Evolutionary conservation across 352 stramenopile species (phyloP).

Genomic region (Pythium volutum): DNA sequence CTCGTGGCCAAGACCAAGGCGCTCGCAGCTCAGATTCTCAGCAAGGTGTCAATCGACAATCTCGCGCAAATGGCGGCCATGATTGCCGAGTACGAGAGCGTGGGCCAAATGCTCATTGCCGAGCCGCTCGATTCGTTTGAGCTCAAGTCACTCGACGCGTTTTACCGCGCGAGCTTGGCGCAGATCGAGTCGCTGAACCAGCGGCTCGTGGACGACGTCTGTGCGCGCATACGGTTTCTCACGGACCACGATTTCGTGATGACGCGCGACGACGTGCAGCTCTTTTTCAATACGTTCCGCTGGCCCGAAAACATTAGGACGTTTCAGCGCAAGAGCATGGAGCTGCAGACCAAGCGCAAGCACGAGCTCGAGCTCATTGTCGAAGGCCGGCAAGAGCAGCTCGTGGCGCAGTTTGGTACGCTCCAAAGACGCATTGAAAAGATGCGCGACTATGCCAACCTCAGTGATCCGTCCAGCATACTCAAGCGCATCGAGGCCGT

Average conservation of each 20-base stretch:
- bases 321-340: constrained; percentile 89
- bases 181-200: constrained; percentile 67
- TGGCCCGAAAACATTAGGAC: constrained; percentile 91
- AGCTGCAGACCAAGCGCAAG: constrained; percentile 89
- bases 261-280: constrained; percentile 86
- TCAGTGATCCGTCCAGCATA: constrained; percentile 75
- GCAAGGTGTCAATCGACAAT: constrained; percentile 86
- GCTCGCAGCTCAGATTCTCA: constrained; percentile 65
- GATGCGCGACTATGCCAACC: constrained; percentile 85
- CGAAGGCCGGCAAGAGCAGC: constrained; percentile 86
- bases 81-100: constrained; percentile 85
- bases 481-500: constrained; percentile 79
- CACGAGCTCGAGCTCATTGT: constrained; percentile 88
- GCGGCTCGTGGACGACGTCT: constrained; percentile 78
- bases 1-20: constrained; percentile 72
- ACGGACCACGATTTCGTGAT: constrained; percentile 87
- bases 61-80: constrained; percentile 82
- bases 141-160: constrained; percentile 86
- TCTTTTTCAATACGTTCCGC: constrained; percentile 88
- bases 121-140: constrained; percentile 90
- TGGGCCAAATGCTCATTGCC: constrained; percentile 81
- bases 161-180: constrained; percentile 73
- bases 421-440: constrained; percentile 89
- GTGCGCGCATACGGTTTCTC: constrained; percentile 82
- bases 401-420: constrained; percentile 69